Base-by-base conservation (phyloP, 768 basidiomycete species). In the Rhodotorula sphaerocarpa region DNA sequence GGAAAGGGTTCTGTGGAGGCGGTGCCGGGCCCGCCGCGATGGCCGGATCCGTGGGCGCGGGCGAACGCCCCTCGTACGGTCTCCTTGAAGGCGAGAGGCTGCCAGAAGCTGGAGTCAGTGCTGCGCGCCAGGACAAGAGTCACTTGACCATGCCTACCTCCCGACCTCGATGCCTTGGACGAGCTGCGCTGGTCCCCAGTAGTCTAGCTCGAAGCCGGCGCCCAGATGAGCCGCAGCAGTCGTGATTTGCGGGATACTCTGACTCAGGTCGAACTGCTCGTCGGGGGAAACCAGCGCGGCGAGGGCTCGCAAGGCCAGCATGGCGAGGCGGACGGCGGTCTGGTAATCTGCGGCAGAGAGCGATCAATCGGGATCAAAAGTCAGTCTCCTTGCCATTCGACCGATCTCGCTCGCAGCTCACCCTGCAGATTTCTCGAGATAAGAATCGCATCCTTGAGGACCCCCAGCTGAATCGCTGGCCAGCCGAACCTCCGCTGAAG, bases 391-490 rank as follows among this genome's bases (percentile, higher is more conserved):
- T 9, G 10, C 10, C 16, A 39, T 28, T 7, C 30, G 2, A 43
- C 42, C 7, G 21, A 43, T 43, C 20, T 6, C 6, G 7, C 7
- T 21, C 20, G 42, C 42, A 43, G 25, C 60, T 53, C 64, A 89
- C 91, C 90, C 59, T 93, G 90, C 28, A 99, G 77, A 20, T 89
- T 84, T 75, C 96, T 90, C 3, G 90, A 88, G 5, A 97, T 84
- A 0, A 87, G 85, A 27, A 96, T 84, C 1, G 90, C 89, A 74
- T 97, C 95, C 42, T 90, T 82, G 27, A 96, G 80, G n/a, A 92
- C 83, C 28, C 90, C 90, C 23, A 96, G 82, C 77, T 95, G 93
- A 44, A 99, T 78, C 74, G 91, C 89, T 5, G 91, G 86, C 93
- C 93, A 97, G 7, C 95, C 95, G 73, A 84, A 88, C 7, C 81